Conservation (phyloP, 148 eudicot species). For the Cornus kousa region DNA sequence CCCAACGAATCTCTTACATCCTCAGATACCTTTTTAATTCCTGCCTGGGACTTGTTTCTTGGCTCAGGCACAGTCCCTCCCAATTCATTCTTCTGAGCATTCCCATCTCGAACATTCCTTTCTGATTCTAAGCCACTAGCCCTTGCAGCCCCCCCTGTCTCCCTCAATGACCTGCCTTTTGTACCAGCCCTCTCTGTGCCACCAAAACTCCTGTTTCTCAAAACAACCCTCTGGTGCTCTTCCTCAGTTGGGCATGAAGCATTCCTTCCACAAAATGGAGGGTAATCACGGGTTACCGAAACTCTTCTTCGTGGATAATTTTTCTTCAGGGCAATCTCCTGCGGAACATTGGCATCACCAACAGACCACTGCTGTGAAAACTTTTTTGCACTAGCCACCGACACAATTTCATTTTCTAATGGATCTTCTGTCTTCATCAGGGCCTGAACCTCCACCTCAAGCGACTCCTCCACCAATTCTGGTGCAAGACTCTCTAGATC, state of each 20-base stretch:
- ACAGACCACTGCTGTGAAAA: conserved; percentile 14
- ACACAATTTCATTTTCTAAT: background rate
- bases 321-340: conserved; percentile 12
- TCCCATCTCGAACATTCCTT: conserved; percentile 10
- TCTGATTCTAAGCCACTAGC: conserved; percentile 13
- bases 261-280: conserved; percentile 64
- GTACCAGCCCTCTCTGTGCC: conserved; percentile 3
- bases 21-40: conserved; percentile 9
- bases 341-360: conserved; percentile 12
- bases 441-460: conserved; percentile 3
- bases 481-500: background rate
- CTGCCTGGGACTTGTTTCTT: conserved; percentile 6
- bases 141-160: background rate
- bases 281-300: conserved; percentile 64
- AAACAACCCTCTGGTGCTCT: conserved; percentile 10
- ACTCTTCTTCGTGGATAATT: conserved; percentile 52
- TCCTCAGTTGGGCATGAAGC: conserved; percentile 28
- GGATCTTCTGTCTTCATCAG: conserved; percentile 8
- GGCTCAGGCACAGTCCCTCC: conserved; percentile 13
- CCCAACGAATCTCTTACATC: conserved; percentile 11
- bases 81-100: conserved; percentile 2
- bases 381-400: conserved; percentile 14
- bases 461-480: conserved; percentile 11
- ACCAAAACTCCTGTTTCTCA: conserved; percentile 5
- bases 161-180: background rate